Evolutionary conservation across 1,284 basidiomycete genomes (phyloP), one percentile per base, ranked within the genome.

Genomic region (Cerioporus squamosus): DNA sequence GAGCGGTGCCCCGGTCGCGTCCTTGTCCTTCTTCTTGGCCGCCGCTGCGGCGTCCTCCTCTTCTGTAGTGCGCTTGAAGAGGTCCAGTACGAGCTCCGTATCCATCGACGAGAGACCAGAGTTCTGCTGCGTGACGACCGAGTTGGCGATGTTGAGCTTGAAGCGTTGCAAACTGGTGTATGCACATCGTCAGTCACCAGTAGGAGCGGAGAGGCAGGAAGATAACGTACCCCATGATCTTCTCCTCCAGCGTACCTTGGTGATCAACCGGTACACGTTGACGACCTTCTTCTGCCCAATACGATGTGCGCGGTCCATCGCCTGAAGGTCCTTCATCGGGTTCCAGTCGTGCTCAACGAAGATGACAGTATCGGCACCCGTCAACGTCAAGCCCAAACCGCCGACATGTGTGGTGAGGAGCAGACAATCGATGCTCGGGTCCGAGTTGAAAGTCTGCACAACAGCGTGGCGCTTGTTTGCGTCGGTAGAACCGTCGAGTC

Each of bases 301-400:
- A 55, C 97, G 90, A 77, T 99, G 97, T 1, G 97, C 97, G 55
- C 97, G 87, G 73, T 99, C 97, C 97, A 99, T 99, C 6, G 97
- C 97, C 73, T 99, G 97, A 12, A 99, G 78, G 77, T 99, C 97
- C 75, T 98, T 98, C 95, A 97, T 98, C 18, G 97, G 97, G 74
- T 99, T 99, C 97, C 97, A 99, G 74, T 99, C 97, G 73, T 99
- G 97, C 74, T 99, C 97, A 48, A 99, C 95, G 69, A 99, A 99
- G 64, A 99, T 98, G 64, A 99, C 97, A 1, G 97, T 99, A 74
- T 99, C 97, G 9, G 97, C 97, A 23, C 97, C 97, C 0, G 97
- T 99, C 65, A 99, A 79, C 20, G 97, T 99, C 65, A 99, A 77
- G 1, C 97, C 97, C 14, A 99, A 80, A 5, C 97, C 97, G 60